These are phyloP conservation scores for Didymella pinodella DNA, from an alignment of 2,329 filamentous ascomycete genomes.

Conservation along the genomic window DNA sequence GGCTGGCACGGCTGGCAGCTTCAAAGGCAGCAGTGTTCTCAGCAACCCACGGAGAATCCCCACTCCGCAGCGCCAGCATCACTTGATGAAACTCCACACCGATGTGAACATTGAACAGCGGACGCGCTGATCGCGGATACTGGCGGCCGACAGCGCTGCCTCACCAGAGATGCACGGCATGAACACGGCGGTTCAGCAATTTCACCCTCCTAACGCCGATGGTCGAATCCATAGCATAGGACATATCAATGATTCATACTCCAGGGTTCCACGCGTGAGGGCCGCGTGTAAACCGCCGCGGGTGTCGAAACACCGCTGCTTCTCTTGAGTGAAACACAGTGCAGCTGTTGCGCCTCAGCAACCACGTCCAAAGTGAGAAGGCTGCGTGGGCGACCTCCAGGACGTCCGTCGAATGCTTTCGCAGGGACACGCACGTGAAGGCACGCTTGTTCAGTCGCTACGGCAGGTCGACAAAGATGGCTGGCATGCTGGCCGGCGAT, in stretches of 20 bases:
- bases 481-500: slow-evolving; percentile 17
- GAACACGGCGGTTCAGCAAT: slow-evolving; percentile 3
- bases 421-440: slow-evolving; percentile 7
- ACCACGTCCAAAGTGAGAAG: background rate
- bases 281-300: slow-evolving; percentile 5
- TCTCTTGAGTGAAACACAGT: slow-evolving; percentile 10
- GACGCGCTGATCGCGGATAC: slow-evolving; percentile 6
- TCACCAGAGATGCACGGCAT: slow-evolving; percentile 4
- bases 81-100: slow-evolving; percentile 2
- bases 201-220: background rate
- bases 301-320: slow-evolving; percentile 10
- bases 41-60: background rate
- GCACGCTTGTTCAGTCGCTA: slow-evolving; percentile 8
- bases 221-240: slow-evolving; percentile 1
- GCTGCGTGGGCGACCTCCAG: background rate
- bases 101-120: background rate
- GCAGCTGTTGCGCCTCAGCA: slow-evolving; percentile 3
- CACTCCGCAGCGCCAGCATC: background rate
- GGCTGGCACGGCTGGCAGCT: background rate
- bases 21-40: background rate
- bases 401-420: slow-evolving; percentile 2
- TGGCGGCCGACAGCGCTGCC: slow-evolving; percentile 10
- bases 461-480: slow-evolving; percentile 12
- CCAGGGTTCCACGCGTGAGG: slow-evolving; percentile 2
- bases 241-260: background rate